phyloP scores from a whole-genome alignment of 2,329 filamentous ascomycete genomes.

The Davidsoniella neocaledoniae region DNA sequence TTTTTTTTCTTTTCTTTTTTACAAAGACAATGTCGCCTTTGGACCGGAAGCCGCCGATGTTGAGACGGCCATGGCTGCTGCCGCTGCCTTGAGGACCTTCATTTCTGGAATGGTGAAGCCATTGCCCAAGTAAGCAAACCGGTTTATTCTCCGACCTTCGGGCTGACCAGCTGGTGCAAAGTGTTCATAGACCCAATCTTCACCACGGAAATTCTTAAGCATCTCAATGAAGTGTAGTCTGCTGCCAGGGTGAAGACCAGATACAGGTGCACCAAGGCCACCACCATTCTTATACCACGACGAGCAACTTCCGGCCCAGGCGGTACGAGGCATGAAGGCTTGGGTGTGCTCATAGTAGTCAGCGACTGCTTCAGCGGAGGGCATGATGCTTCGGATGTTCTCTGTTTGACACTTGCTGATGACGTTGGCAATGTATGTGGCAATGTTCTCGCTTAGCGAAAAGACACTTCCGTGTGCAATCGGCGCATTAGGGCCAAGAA shows the following conservation, averaged over 20 bases:
- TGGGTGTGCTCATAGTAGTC: slow-evolving; percentile 34
- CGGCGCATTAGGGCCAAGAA: slow-evolving; percentile 34
- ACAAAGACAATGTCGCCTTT: no score
- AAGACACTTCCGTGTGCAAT: slow-evolving; percentile 35
- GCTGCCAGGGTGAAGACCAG: slow-evolving; percentile 33
- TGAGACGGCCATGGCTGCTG: neutral
- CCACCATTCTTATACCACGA: slow-evolving; percentile 35
- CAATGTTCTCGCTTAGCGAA: slow-evolving; percentile 34
- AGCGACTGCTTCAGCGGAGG: slow-evolving; percentile 28
- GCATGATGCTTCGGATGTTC: slow-evolving; percentile 28
- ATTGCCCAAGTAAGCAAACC: slow-evolving; percentile 36
- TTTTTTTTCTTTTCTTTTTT: no score
- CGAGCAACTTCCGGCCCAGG: slow-evolving; percentile 29
- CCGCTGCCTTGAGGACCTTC: slow-evolving; percentile 5
- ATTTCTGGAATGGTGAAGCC: slow-evolving; percentile 32
- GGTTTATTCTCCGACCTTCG: slow-evolving; percentile 20
- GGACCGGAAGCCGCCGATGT: no score
- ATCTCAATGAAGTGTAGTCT: slow-evolving; percentile 36
- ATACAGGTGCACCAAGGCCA: slow-evolving; percentile 26
- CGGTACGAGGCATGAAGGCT: slow-evolving; percentile 35
- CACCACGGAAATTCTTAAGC: slow-evolving; percentile 31
- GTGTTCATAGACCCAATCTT: slow-evolving; percentile 37
- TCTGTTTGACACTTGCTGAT: slow-evolving; percentile 35
- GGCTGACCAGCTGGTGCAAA: slow-evolving; percentile 14
- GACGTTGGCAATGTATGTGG: slow-evolving; percentile 31